Evolutionary conservation across 2,329 filamentous ascomycete species (phyloP), one percentile per base, ranked within the genome.

Genomic region (Coniochaeta prunicola): DNA sequence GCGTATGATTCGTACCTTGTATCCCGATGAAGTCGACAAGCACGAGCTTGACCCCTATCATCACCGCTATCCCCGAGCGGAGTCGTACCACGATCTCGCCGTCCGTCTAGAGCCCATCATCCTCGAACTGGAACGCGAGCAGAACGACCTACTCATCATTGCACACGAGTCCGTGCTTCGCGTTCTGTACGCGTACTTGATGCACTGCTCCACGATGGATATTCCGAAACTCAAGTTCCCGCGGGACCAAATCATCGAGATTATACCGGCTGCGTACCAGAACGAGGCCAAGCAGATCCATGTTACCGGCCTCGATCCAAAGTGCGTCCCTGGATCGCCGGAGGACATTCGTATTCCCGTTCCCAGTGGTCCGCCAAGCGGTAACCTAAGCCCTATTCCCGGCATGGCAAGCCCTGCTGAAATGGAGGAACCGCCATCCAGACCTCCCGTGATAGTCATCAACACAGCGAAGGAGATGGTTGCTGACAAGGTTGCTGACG

Each of bases 41-140:
- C 94, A 99, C 72, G 90, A 96, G 64, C 79, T 89, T 56, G 94
- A 99, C 71, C 94, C 94, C 1, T 99, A 99, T 68, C 94, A 99
- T 69, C 94, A 99, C 73, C 85, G 94, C 40, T 99, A 97, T 70
- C 94, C 94, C 8, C 84, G 94, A 62, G 93, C 93, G 61, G 94
- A 99, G 90, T 97, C 93, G 9, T 99, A 99, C 73, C 94, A 99
- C 71, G 94, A 99, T 69, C 86, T 99, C 48, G 94, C 94, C n/a
- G 94, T 99, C 60, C 90, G 94, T 24, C 85, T 99, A 53, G 94
- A 99, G 71, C 96, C 94, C 42, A 96, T 99, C 68, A 99, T 99
- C 69, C 84, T 99, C 31, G 94, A 99, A 72, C 83, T 99, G 15
- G 94, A 99, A 77, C 88, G 94, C 48, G 94, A 99, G 76, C 91